phyloP scores from a whole-genome alignment of 371 early-diverging fungal species.

The Mucor circinelloides region DNA sequence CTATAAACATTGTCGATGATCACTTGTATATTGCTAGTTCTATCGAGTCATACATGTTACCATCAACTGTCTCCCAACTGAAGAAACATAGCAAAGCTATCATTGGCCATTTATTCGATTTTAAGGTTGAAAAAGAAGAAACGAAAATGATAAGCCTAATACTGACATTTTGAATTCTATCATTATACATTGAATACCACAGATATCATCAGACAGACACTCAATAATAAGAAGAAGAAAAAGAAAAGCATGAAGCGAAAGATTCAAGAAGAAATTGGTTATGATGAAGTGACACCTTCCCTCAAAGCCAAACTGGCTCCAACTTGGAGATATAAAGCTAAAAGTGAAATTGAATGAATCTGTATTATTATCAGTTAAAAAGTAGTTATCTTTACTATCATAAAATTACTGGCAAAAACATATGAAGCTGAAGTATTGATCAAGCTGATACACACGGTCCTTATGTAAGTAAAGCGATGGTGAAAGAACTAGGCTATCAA shows the following conservation, averaged over 20 bases:
- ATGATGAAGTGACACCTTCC: not conserved
- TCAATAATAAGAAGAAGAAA: constrained; percentile 5
- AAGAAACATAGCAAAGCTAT: not conserved
- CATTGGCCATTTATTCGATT: constrained; percentile 4
- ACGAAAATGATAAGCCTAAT: constrained; percentile 8
- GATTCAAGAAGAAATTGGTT: not conserved
- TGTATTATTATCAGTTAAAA: not conserved
- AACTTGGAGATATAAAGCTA: not conserved
- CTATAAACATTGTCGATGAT: not conserved
- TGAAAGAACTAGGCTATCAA: not conserved
- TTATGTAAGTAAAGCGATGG: not conserved
- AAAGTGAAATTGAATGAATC: not conserved
- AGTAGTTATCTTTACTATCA: not conserved
- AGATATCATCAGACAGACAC: not conserved
- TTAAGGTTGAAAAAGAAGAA: constrained; percentile 5
- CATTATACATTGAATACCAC: not conserved
- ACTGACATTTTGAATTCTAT: constrained; percentile 7
- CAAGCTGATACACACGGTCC: not conserved
- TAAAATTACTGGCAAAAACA: not conserved
- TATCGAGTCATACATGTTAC: constrained; percentile 3
- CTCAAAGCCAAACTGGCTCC: not conserved
- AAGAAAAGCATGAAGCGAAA: constrained; percentile 19
- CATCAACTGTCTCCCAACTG: constrained; percentile 1
- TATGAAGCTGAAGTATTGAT: not conserved
- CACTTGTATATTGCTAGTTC: constrained; percentile 2